phyloP scores from a whole-genome alignment of 768 basidiomycete species.

The Podaxis pistillaris region DNA sequence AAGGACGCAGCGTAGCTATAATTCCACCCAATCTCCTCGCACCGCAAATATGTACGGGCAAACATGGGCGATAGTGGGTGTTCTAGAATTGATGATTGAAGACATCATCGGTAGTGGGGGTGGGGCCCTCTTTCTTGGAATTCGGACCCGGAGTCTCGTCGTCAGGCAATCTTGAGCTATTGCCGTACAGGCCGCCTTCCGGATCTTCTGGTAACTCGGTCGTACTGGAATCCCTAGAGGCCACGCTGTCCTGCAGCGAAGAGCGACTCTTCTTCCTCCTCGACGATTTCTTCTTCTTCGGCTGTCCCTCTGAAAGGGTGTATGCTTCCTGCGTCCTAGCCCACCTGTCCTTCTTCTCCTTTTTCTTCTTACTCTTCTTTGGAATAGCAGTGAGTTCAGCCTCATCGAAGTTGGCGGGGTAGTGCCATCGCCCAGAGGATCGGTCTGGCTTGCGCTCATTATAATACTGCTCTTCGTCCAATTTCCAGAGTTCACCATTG shows the following conservation, averaged over 20 bases:
- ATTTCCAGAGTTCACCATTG: slow-evolving; percentile 66
- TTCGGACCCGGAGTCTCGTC: slow-evolving; percentile 18
- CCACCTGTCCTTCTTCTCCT: slow-evolving; percentile 86
- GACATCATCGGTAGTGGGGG: slow-evolving; percentile 44
- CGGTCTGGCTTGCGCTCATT: slow-evolving; percentile 40
- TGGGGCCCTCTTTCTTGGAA: slow-evolving; percentile 18
- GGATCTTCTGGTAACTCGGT: slow-evolving; percentile 71
- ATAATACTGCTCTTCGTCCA: slow-evolving; percentile 78
- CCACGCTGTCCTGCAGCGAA: slow-evolving; percentile 28
- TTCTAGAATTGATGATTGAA: slow-evolving; percentile 66
- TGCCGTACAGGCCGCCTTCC: slow-evolving; percentile 65
- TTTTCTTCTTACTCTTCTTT: slow-evolving; percentile 57
- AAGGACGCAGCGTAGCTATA: neutral
- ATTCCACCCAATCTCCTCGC: neutral
- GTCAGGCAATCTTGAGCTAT: slow-evolving; percentile 20
- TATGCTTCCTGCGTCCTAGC: slow-evolving; percentile 87
- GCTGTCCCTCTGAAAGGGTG: slow-evolving; percentile 43
- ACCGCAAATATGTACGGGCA: neutral
- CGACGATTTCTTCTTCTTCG: slow-evolving; percentile 38
- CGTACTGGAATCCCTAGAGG: slow-evolving; percentile 38
- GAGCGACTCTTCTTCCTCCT: slow-evolving; percentile 65
- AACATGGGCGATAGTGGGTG: neutral
- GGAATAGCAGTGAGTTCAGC: slow-evolving; percentile 36
- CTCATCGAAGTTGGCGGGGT: slow-evolving; percentile 84
- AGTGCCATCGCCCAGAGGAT: slow-evolving; percentile 71